Evolutionary conservation across 2,329 filamentous ascomycete species (phyloP), one percentile per base, ranked within the genome.

Genomic region (Clonostachys rhizophaga): DNA sequence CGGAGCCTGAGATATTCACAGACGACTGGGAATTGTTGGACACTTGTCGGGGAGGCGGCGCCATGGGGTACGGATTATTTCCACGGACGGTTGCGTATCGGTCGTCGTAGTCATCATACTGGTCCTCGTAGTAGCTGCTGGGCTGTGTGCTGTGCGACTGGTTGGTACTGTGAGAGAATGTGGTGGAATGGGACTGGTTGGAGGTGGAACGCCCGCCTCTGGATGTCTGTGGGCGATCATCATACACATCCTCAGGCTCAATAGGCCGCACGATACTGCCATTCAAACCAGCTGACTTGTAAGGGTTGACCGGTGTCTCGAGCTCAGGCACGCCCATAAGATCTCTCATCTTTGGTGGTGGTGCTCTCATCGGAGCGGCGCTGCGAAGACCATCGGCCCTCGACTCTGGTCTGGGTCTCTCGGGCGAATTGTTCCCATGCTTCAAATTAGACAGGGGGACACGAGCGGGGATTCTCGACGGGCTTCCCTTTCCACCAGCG

Each of bases 321-420:
- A 82, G 66, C 44, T 79, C 74, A 3, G 75, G 71, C 9, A 73
- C 66, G 8, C 72, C 68, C 42, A 69, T 61, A 44, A 96, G 75
- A 40, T 95, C 90, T 54, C 92, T 84, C 91, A 97, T 96, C 65
- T 91, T 94, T 43, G 92, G 92, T 12, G 91, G 91, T 35, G 90
- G 89, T 2, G 85, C 85, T 51, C 83, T 76, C 59, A 76, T 64
- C 1, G 79, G 80, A 45, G 80, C 78, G 24, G 76, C 79, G 20
- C 72, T 69, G 14, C 79, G 75, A 47, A 80, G 63, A 45, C 74
- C 70, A 41, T 75, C 69, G 42, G 70, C 61, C 51, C 68, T 69
- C 40, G 60, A 66, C 51, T 67, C 69, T 45, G 67, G 68, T 52
- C 68, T 74, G 14, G 69, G 63, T 40, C 91, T 85, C 58, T 95